Evolutionary conservation across 352 stramenopile species (phyloP).

Genomic region (Hyaloperonospora arabidopsidis): DNA sequence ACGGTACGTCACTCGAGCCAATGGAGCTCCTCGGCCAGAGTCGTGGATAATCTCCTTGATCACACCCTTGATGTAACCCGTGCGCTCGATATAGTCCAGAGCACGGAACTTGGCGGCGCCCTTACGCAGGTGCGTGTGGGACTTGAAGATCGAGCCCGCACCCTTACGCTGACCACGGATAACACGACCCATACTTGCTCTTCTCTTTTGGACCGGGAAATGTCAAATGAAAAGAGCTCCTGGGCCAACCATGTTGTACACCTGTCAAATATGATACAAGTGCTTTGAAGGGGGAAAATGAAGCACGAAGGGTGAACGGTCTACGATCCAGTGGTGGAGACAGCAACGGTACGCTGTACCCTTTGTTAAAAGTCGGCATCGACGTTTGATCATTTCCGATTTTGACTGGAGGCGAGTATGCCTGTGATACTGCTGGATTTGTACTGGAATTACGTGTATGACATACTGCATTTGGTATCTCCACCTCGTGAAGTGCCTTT

Average conservation of each 20-base stretch:
- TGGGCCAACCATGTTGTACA: slow-evolving; percentile 14
- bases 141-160: slow-evolving; percentile 78
- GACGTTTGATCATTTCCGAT: too few species aligned
- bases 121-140: slow-evolving; percentile 77
- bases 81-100: slow-evolving; percentile 88
- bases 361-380: too few species aligned
- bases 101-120: slow-evolving; percentile 63
- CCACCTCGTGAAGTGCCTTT: slow-evolving; percentile 53
- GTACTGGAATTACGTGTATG: background rate
- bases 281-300: background rate
- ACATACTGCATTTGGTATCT: slow-evolving; percentile 78
- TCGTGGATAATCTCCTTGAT: slow-evolving; percentile 99
- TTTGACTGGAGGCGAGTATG: too few species aligned
- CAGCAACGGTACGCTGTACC: slow-evolving; percentile 19
- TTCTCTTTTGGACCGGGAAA: slow-evolving; percentile 46
- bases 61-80: slow-evolving; percentile 98
- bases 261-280: slow-evolving; percentile 8
- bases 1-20: slow-evolving; percentile 92
- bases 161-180: slow-evolving; percentile 87
- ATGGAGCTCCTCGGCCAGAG: slow-evolving; percentile 92
- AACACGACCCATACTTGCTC: slow-evolving; percentile 77
- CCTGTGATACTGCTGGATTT: slow-evolving; percentile 1
- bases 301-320: slow-evolving; percentile 7
- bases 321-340: slow-evolving; percentile 10
- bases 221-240: slow-evolving; percentile 56